Evolutionary conservation across 495 filamentous ascomycete species (phyloP), one percentile per base, ranked within the genome.

Genomic region (Lophiotrema nucula): DNA sequence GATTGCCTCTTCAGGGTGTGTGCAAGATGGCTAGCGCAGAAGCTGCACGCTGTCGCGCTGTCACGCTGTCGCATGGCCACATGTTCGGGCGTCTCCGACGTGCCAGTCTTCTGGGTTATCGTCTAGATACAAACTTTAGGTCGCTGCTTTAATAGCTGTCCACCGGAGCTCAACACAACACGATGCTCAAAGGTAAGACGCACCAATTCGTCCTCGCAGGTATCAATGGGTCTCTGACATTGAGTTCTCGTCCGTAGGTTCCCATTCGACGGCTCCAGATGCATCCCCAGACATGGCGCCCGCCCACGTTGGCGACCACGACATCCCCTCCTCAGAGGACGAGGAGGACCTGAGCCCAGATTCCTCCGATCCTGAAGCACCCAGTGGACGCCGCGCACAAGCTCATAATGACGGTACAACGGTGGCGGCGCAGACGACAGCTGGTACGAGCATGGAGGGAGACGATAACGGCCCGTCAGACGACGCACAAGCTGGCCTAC

Each of bases 401-500:
- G 8, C 12, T 16, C 4, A 2, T 23, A 37, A 52, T 12, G 22
- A 47, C 27, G 47, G 39, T 21, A 24, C 27, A 26, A 6, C 44
- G 21, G 47, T 18, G 15, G 25, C 11, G 12, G 57, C 38, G 26
- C 41, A 53, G 27, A 44, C 47, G 25, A 37, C 31, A 13, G 38
- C 55, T 18, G 46, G 56, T 31, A 23, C 52, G 47, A 54, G 46
- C 25, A 27, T 42, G 12, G 60, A 64, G 16, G 60, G 38, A 5
- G 64, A 64, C 37, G 47, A 56, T 18, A 60, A 56, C 53, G 56
- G 27, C 16, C 45, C 35, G 53, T 35, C 47, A 21, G 65, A 69
- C 42, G 53, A 68, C 25, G 27, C 65, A 53, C 62, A 79, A 45
- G 27, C 79, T 42, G 85, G 81, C 18, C 78, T 90, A 70, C 79